Evolutionary conservation across 108 stramenopile genomes (phyloP), one percentile per base, ranked within the genome.

Genomic region (Nitzschia sp.): DNA sequence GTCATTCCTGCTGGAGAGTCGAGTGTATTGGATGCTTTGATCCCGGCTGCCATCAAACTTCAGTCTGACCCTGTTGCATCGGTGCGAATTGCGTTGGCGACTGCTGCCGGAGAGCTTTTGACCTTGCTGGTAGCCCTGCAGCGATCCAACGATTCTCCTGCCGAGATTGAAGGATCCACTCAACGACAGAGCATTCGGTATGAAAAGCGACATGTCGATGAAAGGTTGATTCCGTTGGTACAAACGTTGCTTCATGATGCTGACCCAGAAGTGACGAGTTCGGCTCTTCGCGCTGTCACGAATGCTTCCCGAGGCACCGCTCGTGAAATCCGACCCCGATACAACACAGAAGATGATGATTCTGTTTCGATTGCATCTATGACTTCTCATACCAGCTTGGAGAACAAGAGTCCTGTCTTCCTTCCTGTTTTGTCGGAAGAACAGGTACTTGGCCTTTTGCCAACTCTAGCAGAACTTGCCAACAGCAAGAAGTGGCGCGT

Each of bases 401-500:
- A 90, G 24, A 73, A 67, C 40, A 87, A 79, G 34, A 83, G 83
- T 25, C 93, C 92, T 10, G 88, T 94, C n/a, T 88, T 94, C 53
- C 69, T 88, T 12, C 90, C 93, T 5, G 93, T 91, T 21, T 70
- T 94, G 12, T 90, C 89, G 12, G 90, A 91, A 66, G 75, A 81
- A 42, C 91, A 95, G 70, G 91, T 95, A 9, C 69, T 90, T 14
- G 67, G 88, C 10, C 80, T 95, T 8, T 67, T 95, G 19, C 94
- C 94, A 1, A 95, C 94, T 11, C 78, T 95, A 17, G 78, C 91
- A 1, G 90, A 88, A 41, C 82, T 95, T 57, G 85, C 83, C 20
- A 82, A 86, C 34, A 95, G 90, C 53, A 63, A 65, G n/a, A 84
- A 95, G 59, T 95, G 94, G 94, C 80, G 94, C 26, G 91, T 95